Evolutionary conservation across 345 rosid genomes (phyloP), one percentile per base, ranked within the genome.

Genomic region (Populus pruinosa): DNA sequence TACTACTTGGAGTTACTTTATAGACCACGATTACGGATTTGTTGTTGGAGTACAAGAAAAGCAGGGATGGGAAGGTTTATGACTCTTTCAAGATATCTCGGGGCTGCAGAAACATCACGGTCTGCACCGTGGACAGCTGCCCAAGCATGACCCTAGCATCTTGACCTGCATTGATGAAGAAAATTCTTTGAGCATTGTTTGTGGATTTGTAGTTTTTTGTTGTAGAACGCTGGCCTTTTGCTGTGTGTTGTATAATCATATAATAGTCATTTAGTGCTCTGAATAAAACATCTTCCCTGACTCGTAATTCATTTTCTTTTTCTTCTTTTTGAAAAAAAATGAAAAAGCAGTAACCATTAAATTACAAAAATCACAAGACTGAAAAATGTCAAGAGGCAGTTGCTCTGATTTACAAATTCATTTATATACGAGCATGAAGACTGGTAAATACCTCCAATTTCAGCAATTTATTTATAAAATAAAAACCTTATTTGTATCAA

Each of bases 41-140:
- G 69, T 39, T 89, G 77, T 83, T 91, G 0, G 94, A 92, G 61
- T 92, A 89, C 82, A 91, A 83, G 89, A 91, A 90, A 80, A 91
- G 94, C 80, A 85, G 91, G 2, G 86, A 91, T 20, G 94, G 93
- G 49, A 79, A 85, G 82, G 93, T 89, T 16, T 86, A 89, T 13
- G 97, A 91, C 64, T 85, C 90, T 6, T 89, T 92, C 82, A 80
- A 39, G 6, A 87, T 91, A 74, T 86, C 89, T 50, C 74, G 88
- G 69, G 92, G 84, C 67, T 88, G 86, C 72, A 86, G 84, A 70
- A 87, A 90, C 79, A 78, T 86, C 67, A 70, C 89, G 71, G 91
- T 91, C 75, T 91, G 89, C 78, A 80, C 88, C 1, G 74, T 71
- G 64, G 96, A 86, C 81, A 84, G 93, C 79, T 90, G 92, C 77